phyloP scores from a whole-genome alignment of 2,329 filamentous ascomycete genomes.

The Didymosphaeria variabile region DNA sequence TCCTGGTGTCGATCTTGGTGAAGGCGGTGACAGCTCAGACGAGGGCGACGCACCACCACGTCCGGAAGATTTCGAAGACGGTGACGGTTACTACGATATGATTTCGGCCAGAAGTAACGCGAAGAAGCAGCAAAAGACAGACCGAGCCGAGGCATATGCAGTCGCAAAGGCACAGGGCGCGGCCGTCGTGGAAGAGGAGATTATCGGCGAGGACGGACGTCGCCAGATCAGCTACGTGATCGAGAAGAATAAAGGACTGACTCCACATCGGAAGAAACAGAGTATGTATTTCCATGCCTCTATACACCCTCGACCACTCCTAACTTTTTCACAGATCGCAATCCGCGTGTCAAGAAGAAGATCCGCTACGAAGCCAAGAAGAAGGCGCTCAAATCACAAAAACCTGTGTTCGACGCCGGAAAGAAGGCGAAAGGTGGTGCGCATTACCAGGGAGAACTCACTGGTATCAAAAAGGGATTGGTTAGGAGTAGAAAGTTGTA shows the following conservation, averaged over 20 bases:
- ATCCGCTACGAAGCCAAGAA: conserved; percentile 96
- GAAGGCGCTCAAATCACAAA: conserved; percentile 93
- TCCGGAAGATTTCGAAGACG: conserved; percentile 57
- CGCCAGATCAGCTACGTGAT: conserved; percentile 73
- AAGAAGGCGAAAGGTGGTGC: conserved; percentile 73
- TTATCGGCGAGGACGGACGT: conserved; percentile 83
- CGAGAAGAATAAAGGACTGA: conserved; percentile 96
- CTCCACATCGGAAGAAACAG: conserved; percentile 91
- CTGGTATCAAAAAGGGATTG: conserved; percentile 93
- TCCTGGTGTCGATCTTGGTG: conserved; percentile 70
- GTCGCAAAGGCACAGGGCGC: conserved; percentile 65
- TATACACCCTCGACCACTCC: background rate
- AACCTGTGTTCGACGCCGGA: conserved; percentile 83
- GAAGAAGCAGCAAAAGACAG: conserved; percentile 79
- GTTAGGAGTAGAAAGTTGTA: conserved; percentile 94
- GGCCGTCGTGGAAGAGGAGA: conserved; percentile 72
- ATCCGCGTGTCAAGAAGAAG: conserved; percentile 97
- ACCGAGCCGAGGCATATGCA: conserved; percentile 65
- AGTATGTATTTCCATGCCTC: conserved; percentile 38
- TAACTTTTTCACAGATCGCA: conserved; percentile 62
- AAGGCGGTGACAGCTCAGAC: conserved; percentile 74
- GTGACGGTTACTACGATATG: conserved; percentile 89
- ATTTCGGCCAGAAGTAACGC: conserved; percentile 72
- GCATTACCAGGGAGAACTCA: conserved; percentile 84
- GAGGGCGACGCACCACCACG: conserved; percentile 66